These are phyloP conservation scores for Conticribra weissflogii DNA, from an alignment of 108 stramenopile genomes.

Conservation along the genomic window DNA sequence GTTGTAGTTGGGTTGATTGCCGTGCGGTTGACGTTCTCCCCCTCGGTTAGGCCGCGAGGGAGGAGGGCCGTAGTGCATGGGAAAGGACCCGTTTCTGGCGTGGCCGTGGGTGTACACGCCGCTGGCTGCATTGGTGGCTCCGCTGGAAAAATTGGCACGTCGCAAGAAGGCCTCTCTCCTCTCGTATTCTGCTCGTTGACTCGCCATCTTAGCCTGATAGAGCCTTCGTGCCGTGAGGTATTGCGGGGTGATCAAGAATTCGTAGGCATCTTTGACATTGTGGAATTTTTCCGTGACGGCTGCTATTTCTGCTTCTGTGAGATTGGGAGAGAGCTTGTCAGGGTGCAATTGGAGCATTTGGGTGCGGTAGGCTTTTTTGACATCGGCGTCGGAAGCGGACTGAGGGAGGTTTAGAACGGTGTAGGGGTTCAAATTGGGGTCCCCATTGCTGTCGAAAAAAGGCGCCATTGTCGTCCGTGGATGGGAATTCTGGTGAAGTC, in stretches of 20 bases:
- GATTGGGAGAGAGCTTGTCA: slow-evolving; percentile 36
- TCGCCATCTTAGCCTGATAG: slow-evolving; percentile 39
- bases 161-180: slow-evolving; percentile 38
- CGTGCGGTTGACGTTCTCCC: no score
- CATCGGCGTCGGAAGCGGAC: slow-evolving; percentile 35
- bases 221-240: slow-evolving; percentile 33
- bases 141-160: no score
- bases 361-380: slow-evolving; percentile 42
- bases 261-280: slow-evolving; percentile 48
- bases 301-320: slow-evolving; percentile 21
- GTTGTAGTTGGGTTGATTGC: no score
- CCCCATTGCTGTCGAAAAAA: slow-evolving; percentile 42
- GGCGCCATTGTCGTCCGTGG: slow-evolving; percentile 35
- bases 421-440: slow-evolving; percentile 36
- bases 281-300: slow-evolving; percentile 38
- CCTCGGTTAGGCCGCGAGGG: not conserved
- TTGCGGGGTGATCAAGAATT: slow-evolving; percentile 33
- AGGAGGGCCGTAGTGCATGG: not conserved
- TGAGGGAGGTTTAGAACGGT: slow-evolving; percentile 28
- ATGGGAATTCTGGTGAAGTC: no score
- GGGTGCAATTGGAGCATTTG: slow-evolving; percentile 46
- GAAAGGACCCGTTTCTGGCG: not conserved
- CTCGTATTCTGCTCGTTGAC: slow-evolving; percentile 34
- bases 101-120: not conserved
- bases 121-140: not conserved